These are phyloP conservation scores for Grosmannia serpens DNA, from an alignment of 2,329 filamentous ascomycete genomes.

Conservation along the genomic window DNA sequence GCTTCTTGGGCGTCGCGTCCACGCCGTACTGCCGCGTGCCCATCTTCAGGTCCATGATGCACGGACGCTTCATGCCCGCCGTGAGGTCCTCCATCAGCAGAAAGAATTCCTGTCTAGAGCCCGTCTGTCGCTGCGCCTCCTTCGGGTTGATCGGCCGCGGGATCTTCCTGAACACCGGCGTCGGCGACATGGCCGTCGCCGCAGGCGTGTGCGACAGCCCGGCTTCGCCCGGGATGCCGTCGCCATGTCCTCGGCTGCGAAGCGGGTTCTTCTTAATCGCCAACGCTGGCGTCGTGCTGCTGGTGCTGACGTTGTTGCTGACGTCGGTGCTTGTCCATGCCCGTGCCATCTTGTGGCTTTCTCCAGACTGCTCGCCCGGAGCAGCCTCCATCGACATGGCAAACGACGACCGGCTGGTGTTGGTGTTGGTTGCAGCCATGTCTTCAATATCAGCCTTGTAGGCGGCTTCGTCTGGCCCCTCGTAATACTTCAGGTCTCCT, in stretches of 20 bases:
- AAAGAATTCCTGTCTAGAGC: constrained; percentile 77
- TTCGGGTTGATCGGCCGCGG: constrained; percentile 62
- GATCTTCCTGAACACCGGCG: constrained; percentile 25
- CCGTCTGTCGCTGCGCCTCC: constrained; percentile 54
- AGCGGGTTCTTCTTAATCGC: constrained; percentile 7
- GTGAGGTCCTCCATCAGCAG: constrained; percentile 89
- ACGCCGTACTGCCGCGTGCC: constrained; percentile 94
- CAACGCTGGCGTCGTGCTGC: constrained; percentile 11
- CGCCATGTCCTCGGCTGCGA: background rate
- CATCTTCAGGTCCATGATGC: constrained; percentile 98
- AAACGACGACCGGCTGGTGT: constrained; percentile 11
- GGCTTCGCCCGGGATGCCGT: background rate
- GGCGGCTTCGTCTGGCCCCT: constrained; percentile 75
- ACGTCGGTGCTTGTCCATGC: background rate
- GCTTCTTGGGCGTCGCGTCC: constrained; percentile 84
- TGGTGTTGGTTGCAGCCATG: constrained; percentile 2
- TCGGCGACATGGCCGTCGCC: constrained; percentile 16
- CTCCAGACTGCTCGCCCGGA: background rate
- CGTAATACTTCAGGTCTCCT: constrained; percentile 80
- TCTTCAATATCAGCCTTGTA: constrained; percentile 59
- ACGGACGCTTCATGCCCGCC: constrained; percentile 89
- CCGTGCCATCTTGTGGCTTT: background rate
- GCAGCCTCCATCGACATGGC: background rate
- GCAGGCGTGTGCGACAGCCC: background rate
- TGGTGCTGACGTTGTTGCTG: background rate